Base-by-base conservation (phyloP, 305 asterid genomes). In the Ruellia speciosa region DNA sequence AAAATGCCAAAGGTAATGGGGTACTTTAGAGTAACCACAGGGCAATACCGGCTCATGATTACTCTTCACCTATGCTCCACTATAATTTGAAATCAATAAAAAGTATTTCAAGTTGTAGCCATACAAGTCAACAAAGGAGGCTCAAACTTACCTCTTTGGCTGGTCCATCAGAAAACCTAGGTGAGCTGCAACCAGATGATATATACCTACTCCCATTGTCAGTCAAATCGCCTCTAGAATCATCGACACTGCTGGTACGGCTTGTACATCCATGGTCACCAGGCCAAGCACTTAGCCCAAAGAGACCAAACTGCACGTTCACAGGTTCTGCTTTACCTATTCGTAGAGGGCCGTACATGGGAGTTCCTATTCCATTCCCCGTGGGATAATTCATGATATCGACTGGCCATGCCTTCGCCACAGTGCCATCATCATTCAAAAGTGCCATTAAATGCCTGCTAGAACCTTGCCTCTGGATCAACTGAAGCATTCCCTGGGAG, bases 351-450 rank as follows among this genome's bases (percentile, higher is more conserved):
- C 96, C 96, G 66, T 88, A 88, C 86, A 86, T 58, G 20, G 94
- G 87, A n/a, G 70, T 75, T 40, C 96, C 92, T 41, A 79, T 62
- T 51, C 93, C 85, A 19, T 64, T 82, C 73, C 73, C 74, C 14
- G 37, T 48, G 49, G 66, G 69, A 65, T 54, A 72, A 41, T 78
- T 84, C 49, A 62, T 51, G 57, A 78, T 72, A 69, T 84, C 81
- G 55, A 78, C 88, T 49, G 99, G 99, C 99, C 99, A 93, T 13
- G 97, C 96, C 78, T 84, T 93, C 0, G 96, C 97, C 97, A 90
- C 90, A 47, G 52, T 13, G 5, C 52, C 52, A 47, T 47, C 52
- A 50, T 72, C 62, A 53, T 83, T 83, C 59, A 78, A 51, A 58
- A 83, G 79, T 63, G 83, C 99, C 99, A 93, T 88, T 80, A 88